These are phyloP conservation scores for Mariannaea sp. DNA, from an alignment of 2,329 filamentous ascomycete species.

Conservation along the genomic window DNA sequence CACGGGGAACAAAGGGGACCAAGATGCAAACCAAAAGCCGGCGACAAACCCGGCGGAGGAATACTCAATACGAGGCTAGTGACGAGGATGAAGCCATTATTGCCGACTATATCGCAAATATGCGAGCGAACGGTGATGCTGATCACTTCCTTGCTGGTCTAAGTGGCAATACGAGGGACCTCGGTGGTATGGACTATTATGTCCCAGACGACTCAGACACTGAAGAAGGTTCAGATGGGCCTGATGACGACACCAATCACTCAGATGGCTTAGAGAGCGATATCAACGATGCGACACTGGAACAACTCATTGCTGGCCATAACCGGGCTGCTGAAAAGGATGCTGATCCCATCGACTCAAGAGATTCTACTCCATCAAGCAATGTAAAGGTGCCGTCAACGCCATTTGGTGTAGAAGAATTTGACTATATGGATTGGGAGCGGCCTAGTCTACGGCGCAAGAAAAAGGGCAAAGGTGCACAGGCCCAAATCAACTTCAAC, in stretches of 20 bases:
- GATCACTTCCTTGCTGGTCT: slow-evolving; percentile 68
- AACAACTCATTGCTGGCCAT: slow-evolving; percentile 34
- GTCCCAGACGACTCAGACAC: slow-evolving; percentile 6
- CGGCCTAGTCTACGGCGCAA: slow-evolving; percentile 63
- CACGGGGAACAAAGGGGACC: slow-evolving; percentile 27
- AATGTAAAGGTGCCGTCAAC: slow-evolving; percentile 38
- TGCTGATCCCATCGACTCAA: slow-evolving; percentile 24
- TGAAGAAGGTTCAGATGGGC: background rate
- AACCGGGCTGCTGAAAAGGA: slow-evolving; percentile 26
- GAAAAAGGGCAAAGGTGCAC: slow-evolving; percentile 66
- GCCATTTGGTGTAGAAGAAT: slow-evolving; percentile 57
- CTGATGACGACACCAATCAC: background rate
- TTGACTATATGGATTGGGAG: slow-evolving; percentile 86
- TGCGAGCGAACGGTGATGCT: slow-evolving; percentile 56
- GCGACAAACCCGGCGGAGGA: background rate
- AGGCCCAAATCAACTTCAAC: slow-evolving; percentile 56
- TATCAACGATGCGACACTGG: slow-evolving; percentile 36
- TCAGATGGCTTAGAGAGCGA: slow-evolving; percentile 22
- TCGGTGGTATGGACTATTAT: slow-evolving; percentile 37
- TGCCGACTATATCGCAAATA: slow-evolving; percentile 74
- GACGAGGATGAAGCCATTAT: slow-evolving; percentile 60
- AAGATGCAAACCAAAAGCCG: background rate
- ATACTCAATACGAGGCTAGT: background rate
- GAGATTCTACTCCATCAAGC: slow-evolving; percentile 23
- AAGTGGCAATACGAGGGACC: slow-evolving; percentile 50